A percentile compares a stretch with the other conserved stretches of the same genome.
phyloP scores from a whole-genome alignment of 2,329 filamentous ascomycete species.

The Microsporum audouinii region DNA sequence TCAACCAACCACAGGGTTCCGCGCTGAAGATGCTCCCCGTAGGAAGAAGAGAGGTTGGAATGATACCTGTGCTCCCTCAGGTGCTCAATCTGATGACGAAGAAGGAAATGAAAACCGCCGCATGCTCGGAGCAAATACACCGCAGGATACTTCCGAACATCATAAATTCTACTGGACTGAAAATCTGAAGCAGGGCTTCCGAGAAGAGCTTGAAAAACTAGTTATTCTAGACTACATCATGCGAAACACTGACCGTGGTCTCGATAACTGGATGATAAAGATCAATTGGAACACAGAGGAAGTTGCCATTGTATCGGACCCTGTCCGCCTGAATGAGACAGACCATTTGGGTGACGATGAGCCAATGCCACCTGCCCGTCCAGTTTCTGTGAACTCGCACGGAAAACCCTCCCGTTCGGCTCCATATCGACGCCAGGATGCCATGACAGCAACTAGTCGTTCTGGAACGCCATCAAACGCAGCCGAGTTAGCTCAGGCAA shows the following conservation, averaged over 20 bases:
- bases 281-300: constrained; percentile 75
- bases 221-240: constrained; percentile 98
- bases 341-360: constrained; percentile 39
- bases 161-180: constrained; percentile 74
- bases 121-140: constrained; percentile 28
- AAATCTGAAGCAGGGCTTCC: constrained; percentile 73
- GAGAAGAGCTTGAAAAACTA: constrained; percentile 90
- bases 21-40: constrained; percentile 54
- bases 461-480: constrained; percentile 42
- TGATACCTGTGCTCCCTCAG: constrained; percentile 65
- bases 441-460: constrained; percentile 63
- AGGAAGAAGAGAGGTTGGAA: constrained; percentile 65
- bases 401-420: constrained; percentile 22
- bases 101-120: constrained; percentile 44
- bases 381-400: constrained; percentile 45
- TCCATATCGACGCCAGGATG: constrained; percentile 67
- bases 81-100: constrained; percentile 48
- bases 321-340: constrained; percentile 52
- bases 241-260: constrained; percentile 90
- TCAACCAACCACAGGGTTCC: constrained; percentile 60
- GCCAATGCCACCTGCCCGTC: constrained; percentile 45
- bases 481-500: constrained; percentile 39
- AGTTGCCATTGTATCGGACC: constrained; percentile 77
- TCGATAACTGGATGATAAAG: constrained; percentile 99
- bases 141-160: constrained; percentile 36